These are phyloP conservation scores for Serendipita sp. DNA, from an alignment of 768 basidiomycete genomes.

Conservation along the genomic window DNA sequence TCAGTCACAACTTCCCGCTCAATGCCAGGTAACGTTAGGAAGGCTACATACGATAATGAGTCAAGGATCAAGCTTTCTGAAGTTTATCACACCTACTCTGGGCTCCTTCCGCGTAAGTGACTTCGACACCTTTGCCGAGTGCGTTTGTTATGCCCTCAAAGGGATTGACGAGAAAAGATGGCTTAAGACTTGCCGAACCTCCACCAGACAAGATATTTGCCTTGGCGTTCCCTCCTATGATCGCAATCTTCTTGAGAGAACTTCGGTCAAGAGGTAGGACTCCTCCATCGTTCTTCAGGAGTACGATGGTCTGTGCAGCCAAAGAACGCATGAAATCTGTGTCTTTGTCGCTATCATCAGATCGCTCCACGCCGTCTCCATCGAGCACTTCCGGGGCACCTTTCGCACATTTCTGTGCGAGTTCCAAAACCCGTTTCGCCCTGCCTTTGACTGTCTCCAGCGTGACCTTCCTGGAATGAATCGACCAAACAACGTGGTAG, in stretches of 20 bases:
- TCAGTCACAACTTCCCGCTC: conserved; percentile 47
- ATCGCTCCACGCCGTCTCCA: conserved; percentile 28
- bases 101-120: conserved; percentile 54
- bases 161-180: conserved; percentile 48
- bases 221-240: conserved; percentile 20
- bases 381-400: conserved; percentile 21
- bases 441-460: conserved; percentile 28
- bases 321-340: conserved; percentile 25
- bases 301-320: conserved; percentile 28
- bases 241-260: conserved; percentile 15
- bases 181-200: conserved; percentile 19
- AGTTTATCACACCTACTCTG: conserved; percentile 26
- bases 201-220: conserved; percentile 17
- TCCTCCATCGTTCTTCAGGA: conserved; percentile 26
- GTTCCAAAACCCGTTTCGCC: conserved; percentile 25
- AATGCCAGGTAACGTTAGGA: conserved; percentile 46
- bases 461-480: conserved; percentile 16
- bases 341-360: conserved; percentile 23
- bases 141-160: conserved; percentile 58
- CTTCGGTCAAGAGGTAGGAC: conserved; percentile 17
- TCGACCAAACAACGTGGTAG: conserved; percentile 10
- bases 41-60: conserved; percentile 26
- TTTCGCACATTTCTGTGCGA: conserved; percentile 10
- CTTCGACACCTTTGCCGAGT: conserved; percentile 31
- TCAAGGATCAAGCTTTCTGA: neutral